These are phyloP conservation scores for Talaromyces sp. DNA, from an alignment of 2,329 filamentous ascomycete genomes.

Conservation along the genomic window DNA sequence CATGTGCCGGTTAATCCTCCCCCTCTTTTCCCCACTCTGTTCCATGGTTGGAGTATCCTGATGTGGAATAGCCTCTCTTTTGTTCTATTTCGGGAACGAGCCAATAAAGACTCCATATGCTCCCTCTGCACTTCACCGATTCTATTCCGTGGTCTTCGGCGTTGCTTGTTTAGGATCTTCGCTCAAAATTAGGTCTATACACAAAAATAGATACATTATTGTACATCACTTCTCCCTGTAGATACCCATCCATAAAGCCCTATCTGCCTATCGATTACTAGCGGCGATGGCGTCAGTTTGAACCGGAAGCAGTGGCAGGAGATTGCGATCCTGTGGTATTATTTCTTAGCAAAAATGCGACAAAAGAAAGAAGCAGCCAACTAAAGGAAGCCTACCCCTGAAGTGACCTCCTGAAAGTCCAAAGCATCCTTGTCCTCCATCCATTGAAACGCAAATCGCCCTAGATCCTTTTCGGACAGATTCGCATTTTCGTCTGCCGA, in stretches of 20 bases:
- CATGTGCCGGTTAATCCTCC: neutral
- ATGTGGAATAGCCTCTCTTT: neutral
- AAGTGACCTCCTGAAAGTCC: neutral
- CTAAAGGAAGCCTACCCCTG: neutral
- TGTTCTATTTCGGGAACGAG: neutral
- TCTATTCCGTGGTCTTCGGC: neutral
- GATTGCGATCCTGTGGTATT: neutral
- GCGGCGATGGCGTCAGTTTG: neutral
- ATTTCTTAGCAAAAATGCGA: neutral
- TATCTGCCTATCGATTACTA: neutral
- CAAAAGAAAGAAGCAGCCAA: neutral
- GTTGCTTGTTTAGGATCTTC: neutral
- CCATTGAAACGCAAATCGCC: neutral
- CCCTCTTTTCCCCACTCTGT: neutral
- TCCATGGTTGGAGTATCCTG: neutral
- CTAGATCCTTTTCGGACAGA: neutral
- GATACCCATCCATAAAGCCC: neutral
- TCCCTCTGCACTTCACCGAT: neutral
- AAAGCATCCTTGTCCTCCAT: neutral
- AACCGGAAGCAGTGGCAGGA: neutral
- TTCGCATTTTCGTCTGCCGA: neutral
- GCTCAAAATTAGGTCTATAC: neutral
- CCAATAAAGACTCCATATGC: neutral
- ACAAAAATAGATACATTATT: neutral
- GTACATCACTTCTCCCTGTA: neutral